These are phyloP conservation scores for Ophiognomonia clavigignenti-juglandacearum DNA, from an alignment of 2,329 filamentous ascomycete species.

Conservation along the genomic window DNA sequence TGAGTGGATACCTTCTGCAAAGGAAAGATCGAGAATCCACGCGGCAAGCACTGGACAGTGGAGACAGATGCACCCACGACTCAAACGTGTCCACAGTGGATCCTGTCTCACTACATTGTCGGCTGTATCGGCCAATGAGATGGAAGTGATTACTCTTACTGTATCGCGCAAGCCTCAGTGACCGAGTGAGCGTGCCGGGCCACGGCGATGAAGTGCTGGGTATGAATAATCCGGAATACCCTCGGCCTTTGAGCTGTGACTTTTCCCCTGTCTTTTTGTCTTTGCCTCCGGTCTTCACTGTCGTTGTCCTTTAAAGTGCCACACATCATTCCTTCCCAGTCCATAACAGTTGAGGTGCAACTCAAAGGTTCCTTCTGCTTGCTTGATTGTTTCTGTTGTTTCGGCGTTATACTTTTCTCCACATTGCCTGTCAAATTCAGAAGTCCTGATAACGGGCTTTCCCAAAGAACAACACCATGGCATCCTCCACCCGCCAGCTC, in stretches of 20 bases:
- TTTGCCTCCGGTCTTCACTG: background rate
- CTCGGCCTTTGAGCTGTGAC: constrained; percentile 3
- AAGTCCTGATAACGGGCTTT: too few relatives aligned
- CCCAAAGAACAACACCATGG: constrained; percentile 30
- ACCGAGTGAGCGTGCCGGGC: background rate
- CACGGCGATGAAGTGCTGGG: too few relatives aligned
- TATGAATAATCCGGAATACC: constrained; percentile 13
- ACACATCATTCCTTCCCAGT: background rate
- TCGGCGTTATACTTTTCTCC: too few relatives aligned
- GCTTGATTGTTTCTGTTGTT: too few relatives aligned
- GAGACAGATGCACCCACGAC: too few relatives aligned
- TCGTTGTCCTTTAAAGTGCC: background rate
- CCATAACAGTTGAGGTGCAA: too few relatives aligned
- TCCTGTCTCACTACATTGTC: constrained; percentile 5
- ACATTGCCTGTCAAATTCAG: too few relatives aligned
- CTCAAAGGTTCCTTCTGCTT: too few relatives aligned
- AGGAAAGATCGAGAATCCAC: background rate
- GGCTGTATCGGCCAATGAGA: constrained; percentile 8
- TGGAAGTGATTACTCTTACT: constrained; percentile 6
- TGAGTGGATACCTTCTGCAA: too few relatives aligned
- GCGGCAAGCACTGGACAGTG: background rate
- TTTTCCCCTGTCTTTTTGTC: constrained; percentile 9
- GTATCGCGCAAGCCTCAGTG: background rate
- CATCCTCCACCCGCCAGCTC: constrained; percentile 47
- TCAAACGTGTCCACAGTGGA: constrained; percentile 2